Percentiles rank a stretch among this genome's conserved stretches.
Conservation (phyloP, 768 basidiomycete species). For the Austroboletus eburneus region DNA sequence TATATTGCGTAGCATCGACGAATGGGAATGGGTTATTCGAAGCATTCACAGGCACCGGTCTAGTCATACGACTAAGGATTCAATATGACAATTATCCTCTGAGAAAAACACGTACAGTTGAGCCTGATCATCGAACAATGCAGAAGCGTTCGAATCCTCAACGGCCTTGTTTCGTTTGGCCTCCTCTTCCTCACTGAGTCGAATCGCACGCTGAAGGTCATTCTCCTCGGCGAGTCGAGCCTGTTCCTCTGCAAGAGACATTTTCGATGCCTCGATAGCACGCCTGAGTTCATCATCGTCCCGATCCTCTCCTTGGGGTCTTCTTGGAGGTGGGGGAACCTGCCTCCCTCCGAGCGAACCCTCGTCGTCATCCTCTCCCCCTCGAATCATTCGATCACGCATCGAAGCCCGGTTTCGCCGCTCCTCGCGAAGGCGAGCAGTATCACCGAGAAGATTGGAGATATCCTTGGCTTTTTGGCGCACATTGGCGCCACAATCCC, state of each 20-base stretch:
- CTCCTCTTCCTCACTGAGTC: slow-evolving; percentile 90
- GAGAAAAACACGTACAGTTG: slow-evolving; percentile 55
- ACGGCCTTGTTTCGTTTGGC: slow-evolving; percentile 63
- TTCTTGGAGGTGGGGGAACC: slow-evolving; percentile 18
- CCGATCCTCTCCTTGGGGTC: slow-evolving; percentile 28
- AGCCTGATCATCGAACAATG: slow-evolving; percentile 84
- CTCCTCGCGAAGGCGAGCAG: slow-evolving; percentile 79
- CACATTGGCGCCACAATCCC: slow-evolving; percentile 98
- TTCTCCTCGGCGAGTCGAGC: slow-evolving; percentile 61
- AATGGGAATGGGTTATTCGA: slow-evolving; percentile 56
- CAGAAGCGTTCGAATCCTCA: slow-evolving; percentile 65
- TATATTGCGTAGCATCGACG: slow-evolving; percentile 57
- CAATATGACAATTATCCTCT: slow-evolving; percentile 1
- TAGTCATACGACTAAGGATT: slow-evolving; percentile 2
- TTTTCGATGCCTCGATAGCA: slow-evolving; percentile 91
- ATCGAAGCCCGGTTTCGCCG: slow-evolving; percentile 77
- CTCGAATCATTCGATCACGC: slow-evolving; percentile 87
- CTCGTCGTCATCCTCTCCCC: slow-evolving; percentile 34
- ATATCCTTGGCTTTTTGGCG: slow-evolving; percentile 98
- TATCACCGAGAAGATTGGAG: slow-evolving; percentile 89
- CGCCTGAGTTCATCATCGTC: slow-evolving; percentile 82
- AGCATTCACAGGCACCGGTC: slow-evolving; percentile 28
- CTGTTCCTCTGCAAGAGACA: slow-evolving; percentile 65
- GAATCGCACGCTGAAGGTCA: slow-evolving; percentile 81
- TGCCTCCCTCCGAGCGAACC: not conserved